Evolutionary conservation across 2,329 filamentous ascomycete genomes (phyloP).

Genomic region (Apiospora kogelbergensis): DNA sequence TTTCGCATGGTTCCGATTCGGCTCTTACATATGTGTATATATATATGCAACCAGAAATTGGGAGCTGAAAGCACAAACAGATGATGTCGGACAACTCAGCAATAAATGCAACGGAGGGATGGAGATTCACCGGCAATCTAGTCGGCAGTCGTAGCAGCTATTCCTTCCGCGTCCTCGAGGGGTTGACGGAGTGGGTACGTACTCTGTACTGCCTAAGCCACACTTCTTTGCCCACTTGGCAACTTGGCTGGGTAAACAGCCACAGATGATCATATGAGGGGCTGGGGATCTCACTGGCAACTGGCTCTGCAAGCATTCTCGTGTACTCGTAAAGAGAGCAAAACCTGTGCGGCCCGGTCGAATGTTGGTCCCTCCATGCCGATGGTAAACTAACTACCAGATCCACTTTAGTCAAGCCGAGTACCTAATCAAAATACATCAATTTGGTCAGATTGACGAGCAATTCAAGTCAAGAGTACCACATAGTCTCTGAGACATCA

Average conservation of each 20-base stretch:
- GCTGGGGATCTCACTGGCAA: neutral
- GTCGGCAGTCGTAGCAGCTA: neutral
- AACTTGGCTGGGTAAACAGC: neutral
- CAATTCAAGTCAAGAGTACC: neutral
- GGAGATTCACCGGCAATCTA: constrained; percentile 1
- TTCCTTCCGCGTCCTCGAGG: neutral
- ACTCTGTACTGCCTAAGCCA: neutral
- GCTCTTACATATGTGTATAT: neutral
- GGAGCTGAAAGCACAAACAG: neutral
- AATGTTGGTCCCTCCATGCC: neutral
- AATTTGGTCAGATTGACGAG: neutral
- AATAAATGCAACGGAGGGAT: neutral
- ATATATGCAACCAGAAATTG: neutral
- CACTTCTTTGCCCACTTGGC: neutral
- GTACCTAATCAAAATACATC: neutral
- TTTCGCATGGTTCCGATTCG: neutral
- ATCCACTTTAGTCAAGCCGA: neutral
- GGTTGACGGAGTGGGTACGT: neutral
- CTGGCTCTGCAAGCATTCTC: no score
- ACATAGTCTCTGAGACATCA: neutral
- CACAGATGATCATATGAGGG: neutral
- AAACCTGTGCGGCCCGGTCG: neutral
- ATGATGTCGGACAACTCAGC: neutral
- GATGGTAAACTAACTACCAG: neutral
- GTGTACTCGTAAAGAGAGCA: neutral